These are phyloP conservation scores for Ogataea allantospora DNA, from an alignment of 805 yeast species.

Conservation along the genomic window DNA sequence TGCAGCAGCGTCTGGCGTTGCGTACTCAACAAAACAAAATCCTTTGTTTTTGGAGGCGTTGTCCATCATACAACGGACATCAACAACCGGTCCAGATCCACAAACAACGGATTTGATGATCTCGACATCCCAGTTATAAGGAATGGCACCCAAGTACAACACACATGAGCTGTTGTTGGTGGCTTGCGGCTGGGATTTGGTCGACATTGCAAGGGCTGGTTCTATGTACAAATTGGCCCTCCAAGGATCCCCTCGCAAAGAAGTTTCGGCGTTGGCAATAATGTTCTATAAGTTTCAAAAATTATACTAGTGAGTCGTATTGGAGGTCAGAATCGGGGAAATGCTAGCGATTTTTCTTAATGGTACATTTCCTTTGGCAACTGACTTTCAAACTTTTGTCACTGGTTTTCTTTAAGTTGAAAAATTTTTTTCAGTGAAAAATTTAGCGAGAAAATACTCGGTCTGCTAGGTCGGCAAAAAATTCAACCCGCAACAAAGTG, in stretches of 20 bases:
- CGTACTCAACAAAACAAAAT: constrained; percentile 64
- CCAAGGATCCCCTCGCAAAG: constrained; percentile 15
- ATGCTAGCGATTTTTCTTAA: constrained; percentile 6
- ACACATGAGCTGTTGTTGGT: constrained; percentile 41
- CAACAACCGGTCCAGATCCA: constrained; percentile 70
- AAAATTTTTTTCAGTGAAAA: constrained; percentile 15
- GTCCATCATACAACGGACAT: constrained; percentile 61
- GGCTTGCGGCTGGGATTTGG: constrained; percentile 14
- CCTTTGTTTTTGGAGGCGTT: constrained; percentile 61
- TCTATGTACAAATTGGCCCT: constrained; percentile 16
- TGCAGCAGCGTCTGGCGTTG: constrained; percentile 50
- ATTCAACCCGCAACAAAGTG: constrained; percentile 14
- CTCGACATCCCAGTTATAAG: constrained; percentile 69
- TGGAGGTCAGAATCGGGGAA: constrained; percentile 9
- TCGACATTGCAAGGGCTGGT: constrained; percentile 13
- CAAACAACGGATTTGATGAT: constrained; percentile 63
- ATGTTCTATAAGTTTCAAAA: constrained; percentile 7
- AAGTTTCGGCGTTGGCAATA: constrained; percentile 12
- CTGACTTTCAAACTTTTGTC: constrained; percentile 13
- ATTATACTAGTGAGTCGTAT: constrained; percentile 6
- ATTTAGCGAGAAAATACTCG: constrained; percentile 8
- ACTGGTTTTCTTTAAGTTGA: constrained; percentile 13
- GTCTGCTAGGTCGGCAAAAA: constrained; percentile 5
- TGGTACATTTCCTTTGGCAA: constrained; percentile 11
- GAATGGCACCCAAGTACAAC: constrained; percentile 60